Base-by-base conservation (phyloP, 371 early-diverging fungal species). In the Entomophthora muscae region DNA sequence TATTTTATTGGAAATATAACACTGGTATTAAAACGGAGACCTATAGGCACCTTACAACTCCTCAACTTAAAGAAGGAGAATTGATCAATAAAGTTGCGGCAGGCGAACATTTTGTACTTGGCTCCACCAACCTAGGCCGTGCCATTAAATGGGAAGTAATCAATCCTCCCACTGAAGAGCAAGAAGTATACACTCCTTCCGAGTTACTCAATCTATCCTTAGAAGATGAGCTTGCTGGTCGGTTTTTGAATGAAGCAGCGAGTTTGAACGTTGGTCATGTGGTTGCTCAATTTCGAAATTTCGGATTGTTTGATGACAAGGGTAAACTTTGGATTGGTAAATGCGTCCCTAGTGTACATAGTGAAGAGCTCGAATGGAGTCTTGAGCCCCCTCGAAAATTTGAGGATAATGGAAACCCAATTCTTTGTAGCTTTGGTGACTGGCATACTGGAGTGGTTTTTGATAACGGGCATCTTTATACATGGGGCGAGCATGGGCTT, bases 361-460 rank as follows among this genome's bases (percentile, higher is more conserved):
- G 42, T 42, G 42, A 42, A 42, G 42, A 17, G 17, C 42, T n/a
- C n/a, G n/a, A n/a, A n/a, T n/a, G n/a, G n/a, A n/a, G n/a, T n/a
- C 42, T 17, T 42, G 7, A 33, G 24, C 60, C n/a, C 22, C n/a
- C n/a, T 24, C 24, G 32, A 2, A 57, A 31, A 17, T 57, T 57
- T 29, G 51, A 61, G 13, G 31, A 23, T 23, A n/a, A 32, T 32
- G 54, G 63, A 5, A 63, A 63, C 21, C 53, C 54, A 22, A 53
- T 53, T 1, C 56, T 54, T 52, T 53, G 53, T 29, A 63, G 55
- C 31, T 63, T 63, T 63, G 63, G 63, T 22, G 63, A 63, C 24
- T 63, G 63, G 63, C 63, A 63, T 23, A 5, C 3, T 1, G 63
- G 29, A 1, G 55, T 27, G 2, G 53, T 63, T 17, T 27, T 30